Conservation (phyloP, 192 early-diverging fungal species). For the Linnemannia exigua region DNA sequence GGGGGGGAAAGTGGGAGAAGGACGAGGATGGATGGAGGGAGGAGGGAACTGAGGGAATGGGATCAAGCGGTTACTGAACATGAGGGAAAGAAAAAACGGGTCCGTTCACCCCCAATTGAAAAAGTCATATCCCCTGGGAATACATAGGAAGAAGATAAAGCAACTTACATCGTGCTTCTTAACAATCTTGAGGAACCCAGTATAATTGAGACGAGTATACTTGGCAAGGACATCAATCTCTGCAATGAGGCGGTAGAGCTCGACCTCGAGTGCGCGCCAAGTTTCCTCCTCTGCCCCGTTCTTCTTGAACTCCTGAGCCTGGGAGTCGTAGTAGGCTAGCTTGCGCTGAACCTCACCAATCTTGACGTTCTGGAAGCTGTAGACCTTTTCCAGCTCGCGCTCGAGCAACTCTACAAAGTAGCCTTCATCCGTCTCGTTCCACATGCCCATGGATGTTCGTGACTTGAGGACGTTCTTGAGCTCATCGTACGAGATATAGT, state of each 20-base stretch:
- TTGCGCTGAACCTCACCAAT: constrained; percentile 38
- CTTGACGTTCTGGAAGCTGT: constrained; percentile 36
- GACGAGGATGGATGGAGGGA: neutral
- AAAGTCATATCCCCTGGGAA: neutral
- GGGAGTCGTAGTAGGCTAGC: constrained; percentile 40
- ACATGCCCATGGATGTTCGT: constrained; percentile 70
- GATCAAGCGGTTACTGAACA: neutral
- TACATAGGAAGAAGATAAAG: neutral
- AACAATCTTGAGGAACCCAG: constrained; percentile 93
- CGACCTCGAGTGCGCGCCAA: constrained; percentile 73
- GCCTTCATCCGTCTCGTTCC: constrained; percentile 90
- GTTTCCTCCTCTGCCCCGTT: constrained; percentile 82
- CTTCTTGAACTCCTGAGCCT: constrained; percentile 82
- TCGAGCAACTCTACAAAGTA: constrained; percentile 93
- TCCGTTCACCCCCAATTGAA: neutral
- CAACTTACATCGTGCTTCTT: constrained; percentile 96
- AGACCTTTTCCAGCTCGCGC: constrained; percentile 91
- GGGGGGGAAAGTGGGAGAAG: neutral
- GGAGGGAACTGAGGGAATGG: neutral
- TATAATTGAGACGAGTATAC: constrained; percentile 86
- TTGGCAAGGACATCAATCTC: constrained; percentile 84
- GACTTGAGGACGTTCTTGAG: constrained; percentile 87
- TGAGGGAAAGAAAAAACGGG: neutral
- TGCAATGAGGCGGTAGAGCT: constrained; percentile 80
- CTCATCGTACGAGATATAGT: constrained; percentile 87